Percentiles rank a stretch among this genome's conserved stretches.
phyloP scores from a whole-genome alignment of 257 asterid species.

The Phtheirospermum japonicum region DNA sequence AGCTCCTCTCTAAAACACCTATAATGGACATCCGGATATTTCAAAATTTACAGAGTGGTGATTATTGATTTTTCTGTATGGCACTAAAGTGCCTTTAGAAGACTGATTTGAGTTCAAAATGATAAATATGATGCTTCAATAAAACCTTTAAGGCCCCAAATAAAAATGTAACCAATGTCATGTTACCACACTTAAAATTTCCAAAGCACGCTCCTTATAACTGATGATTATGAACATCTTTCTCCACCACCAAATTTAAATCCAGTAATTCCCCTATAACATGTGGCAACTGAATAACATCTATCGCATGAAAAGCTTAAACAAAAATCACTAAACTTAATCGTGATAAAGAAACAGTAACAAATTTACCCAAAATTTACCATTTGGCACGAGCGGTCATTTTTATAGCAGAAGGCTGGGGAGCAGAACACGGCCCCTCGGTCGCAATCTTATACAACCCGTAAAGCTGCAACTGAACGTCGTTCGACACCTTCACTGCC shows the following conservation, averaged over 20 bases:
- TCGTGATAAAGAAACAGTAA: conserved; percentile 1
- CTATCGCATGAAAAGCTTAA: background rate
- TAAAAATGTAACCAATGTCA: conserved; percentile 4
- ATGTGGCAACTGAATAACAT: background rate
- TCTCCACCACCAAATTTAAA: conserved; percentile 16
- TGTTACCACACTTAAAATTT: background rate
- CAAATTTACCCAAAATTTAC: conserved; percentile 34
- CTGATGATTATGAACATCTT: background rate
- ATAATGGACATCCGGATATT: background rate
- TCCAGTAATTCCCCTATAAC: conserved; percentile 1
- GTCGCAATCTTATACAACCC: conserved; percentile 92
- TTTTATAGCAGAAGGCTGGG: conserved; percentile 92
- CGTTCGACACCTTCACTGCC: conserved; percentile 64
- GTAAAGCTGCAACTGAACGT: conserved; percentile 87
- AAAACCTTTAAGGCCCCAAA: conserved; percentile 7
- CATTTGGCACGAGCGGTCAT: conserved; percentile 98
- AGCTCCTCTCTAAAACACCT: conserved; percentile 4
- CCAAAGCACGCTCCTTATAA: background rate
- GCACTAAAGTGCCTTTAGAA: conserved; percentile 10
- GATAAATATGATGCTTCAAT: background rate
- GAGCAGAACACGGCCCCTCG: conserved; percentile 82
- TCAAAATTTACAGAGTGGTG: background rate
- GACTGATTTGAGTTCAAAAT: conserved; percentile 3
- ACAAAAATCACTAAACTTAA: conserved; percentile 2
- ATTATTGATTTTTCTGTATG: background rate